A percentile compares a stretch with the other conserved stretches of the same genome.
Conservation (phyloP, 352 stramenopile species). For the Peronospora destructor region DNA sequence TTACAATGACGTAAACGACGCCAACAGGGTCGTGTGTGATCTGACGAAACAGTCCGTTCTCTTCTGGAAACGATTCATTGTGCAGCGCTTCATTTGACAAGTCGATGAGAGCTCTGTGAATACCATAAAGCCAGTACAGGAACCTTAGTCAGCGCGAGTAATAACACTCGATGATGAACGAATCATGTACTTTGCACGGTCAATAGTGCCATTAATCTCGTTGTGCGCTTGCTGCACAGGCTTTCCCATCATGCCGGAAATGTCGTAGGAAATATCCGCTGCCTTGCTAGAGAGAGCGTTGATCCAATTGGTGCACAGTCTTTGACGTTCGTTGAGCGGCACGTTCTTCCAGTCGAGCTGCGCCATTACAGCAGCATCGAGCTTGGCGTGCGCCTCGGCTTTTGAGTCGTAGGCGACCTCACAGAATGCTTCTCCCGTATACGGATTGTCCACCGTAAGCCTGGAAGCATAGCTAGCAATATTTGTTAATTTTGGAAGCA, state of each 20-base stretch:
- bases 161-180: not conserved
- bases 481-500: not conserved
- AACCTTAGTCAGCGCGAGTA: conserved; percentile 3
- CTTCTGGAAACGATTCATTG: conserved; percentile 52
- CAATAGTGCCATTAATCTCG: conserved; percentile 68
- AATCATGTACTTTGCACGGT: conserved; percentile 43
- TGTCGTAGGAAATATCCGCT: conserved; percentile 61
- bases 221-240: conserved; percentile 65
- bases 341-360: conserved; percentile 58
- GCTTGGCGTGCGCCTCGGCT: conserved; percentile 44
- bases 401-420: conserved; percentile 58
- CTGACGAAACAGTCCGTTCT: conserved; percentile 64
- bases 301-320: conserved; percentile 59
- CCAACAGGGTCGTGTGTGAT: conserved; percentile 80
- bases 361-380: conserved; percentile 46
- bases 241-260: conserved; percentile 84
- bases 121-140: not conserved
- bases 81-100: conserved; percentile 58
- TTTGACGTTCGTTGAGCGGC: conserved; percentile 49
- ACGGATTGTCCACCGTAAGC: conserved; percentile 70
- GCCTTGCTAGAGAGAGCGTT: conserved; percentile 44
- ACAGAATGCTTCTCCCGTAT: conserved; percentile 56
- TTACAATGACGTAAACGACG: conserved; percentile 77
- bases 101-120: conserved; percentile 52
- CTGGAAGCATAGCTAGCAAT: conserved; percentile 11